These are phyloP conservation scores for Allantophomopsis cytisporea DNA, from an alignment of 2,329 filamentous ascomycete species.

Conservation along the genomic window DNA sequence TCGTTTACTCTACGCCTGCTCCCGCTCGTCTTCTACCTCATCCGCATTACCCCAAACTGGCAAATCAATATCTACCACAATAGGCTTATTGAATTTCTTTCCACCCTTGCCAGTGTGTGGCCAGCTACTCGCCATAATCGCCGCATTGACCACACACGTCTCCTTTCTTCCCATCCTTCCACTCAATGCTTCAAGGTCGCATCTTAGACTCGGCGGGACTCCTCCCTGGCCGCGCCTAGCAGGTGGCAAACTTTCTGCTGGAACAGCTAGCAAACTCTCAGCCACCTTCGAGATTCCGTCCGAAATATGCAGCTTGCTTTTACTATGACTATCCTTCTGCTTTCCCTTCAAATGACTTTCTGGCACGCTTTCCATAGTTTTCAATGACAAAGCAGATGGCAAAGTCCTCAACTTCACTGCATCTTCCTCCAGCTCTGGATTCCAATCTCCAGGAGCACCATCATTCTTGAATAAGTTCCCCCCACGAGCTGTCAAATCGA, in stretches of 20 bases:
- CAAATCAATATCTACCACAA: slow-evolving; percentile 72
- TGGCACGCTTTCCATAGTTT: not conserved
- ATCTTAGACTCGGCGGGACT: slow-evolving; percentile 24
- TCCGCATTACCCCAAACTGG: slow-evolving; percentile 25
- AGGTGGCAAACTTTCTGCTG: slow-evolving; percentile 4
- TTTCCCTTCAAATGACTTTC: too few relatives aligned
- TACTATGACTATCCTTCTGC: not conserved
- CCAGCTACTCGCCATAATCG: slow-evolving; percentile 56
- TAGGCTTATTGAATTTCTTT: slow-evolving; percentile 61
- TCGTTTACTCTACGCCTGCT: too few relatives aligned
- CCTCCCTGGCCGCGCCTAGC: slow-evolving; percentile 25
- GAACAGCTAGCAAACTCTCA: not conserved
- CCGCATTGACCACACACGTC: slow-evolving; percentile 71
- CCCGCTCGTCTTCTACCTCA: too few relatives aligned
- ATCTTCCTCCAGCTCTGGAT: slow-evolving; percentile 6
- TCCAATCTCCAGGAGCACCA: slow-evolving; percentile 14
- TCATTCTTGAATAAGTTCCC: slow-evolving; percentile 30
- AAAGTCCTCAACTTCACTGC: slow-evolving; percentile 9
- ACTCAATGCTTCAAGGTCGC: slow-evolving; percentile 24
- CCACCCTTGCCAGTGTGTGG: slow-evolving; percentile 41
- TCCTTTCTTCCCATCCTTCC: slow-evolving; percentile 35
- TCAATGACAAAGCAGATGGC: not conserved
- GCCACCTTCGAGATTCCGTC: slow-evolving; percentile 2
- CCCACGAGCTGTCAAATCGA: slow-evolving; percentile 41
- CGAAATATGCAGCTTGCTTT: not conserved